Percentiles rank a stretch among this genome's conserved stretches.
These are phyloP conservation scores for Backusella australiensis DNA, from an alignment of 192 early-diverging fungal genomes.

Conservation along the genomic window DNA sequence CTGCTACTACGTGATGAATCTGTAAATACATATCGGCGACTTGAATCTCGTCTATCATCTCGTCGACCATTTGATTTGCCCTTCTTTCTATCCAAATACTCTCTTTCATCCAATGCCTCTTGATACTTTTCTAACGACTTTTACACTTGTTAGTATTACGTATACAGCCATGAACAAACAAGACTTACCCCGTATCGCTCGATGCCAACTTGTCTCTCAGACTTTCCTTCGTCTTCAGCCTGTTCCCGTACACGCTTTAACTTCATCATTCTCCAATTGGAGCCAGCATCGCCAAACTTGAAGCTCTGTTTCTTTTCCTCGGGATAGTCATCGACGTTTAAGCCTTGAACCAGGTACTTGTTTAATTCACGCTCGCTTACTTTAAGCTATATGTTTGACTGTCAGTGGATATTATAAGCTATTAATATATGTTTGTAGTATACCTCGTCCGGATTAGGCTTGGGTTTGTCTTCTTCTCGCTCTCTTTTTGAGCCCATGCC, in stretches of 20 bases:
- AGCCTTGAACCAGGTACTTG: slow-evolving; percentile 36
- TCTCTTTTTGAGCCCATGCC: slow-evolving; percentile 37
- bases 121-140: slow-evolving; percentile 65
- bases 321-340: slow-evolving; percentile 40
- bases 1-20: background rate
- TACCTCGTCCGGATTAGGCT: slow-evolving; percentile 44
- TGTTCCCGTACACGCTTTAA: slow-evolving; percentile 63
- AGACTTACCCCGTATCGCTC: slow-evolving; percentile 68
- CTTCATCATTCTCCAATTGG: slow-evolving; percentile 81
- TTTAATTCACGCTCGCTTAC: slow-evolving; percentile 45
- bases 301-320: slow-evolving; percentile 37
- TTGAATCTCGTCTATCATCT: slow-evolving; percentile 12
- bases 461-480: slow-evolving; percentile 39
- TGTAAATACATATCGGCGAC: background rate
- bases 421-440: background rate
- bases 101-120: slow-evolving; percentile 63
- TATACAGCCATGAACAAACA: background rate
- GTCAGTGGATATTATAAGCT: background rate
- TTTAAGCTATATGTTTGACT: slow-evolving; percentile 20
- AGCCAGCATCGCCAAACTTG: slow-evolving; percentile 54
- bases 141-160: background rate
- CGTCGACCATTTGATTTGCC: slow-evolving; percentile 9
- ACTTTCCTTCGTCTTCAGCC: slow-evolving; percentile 62
- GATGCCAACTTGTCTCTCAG: slow-evolving; percentile 62
- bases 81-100: slow-evolving; percentile 52